Base-by-base conservation (phyloP, 2,329 filamentous ascomycete genomes). In the Colletotrichum chlorophyti region DNA sequence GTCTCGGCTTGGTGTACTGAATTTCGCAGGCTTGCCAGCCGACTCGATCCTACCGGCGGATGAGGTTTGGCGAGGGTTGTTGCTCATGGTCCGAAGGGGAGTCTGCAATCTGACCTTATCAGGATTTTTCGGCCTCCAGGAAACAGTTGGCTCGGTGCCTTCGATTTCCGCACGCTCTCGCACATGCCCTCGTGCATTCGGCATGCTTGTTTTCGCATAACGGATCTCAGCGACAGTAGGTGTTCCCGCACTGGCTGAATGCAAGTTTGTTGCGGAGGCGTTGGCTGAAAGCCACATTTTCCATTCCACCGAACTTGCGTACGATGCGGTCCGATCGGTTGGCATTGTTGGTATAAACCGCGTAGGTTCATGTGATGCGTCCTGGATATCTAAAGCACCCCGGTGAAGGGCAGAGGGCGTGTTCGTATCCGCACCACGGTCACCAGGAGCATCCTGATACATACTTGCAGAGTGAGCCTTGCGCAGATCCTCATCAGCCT, bases 281-380 rank as follows among this genome's bases (percentile, higher is more conserved):
- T 84, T 79, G 3, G 79, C 75, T 8, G 81, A 82, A 34, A 85
- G 75, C 78, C 78, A 82, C 0, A 72, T 77, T 67, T 83, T 84
- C 83, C 82, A 85, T 55, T 84, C 82, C 2, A 76, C 68, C 3
- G 81, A 84, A 53, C 80, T 81, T 6, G 72, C 71, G 1, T 74
- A 74, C 1, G 78, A 80, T 3, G 67, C 63, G 1, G 72, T 69
- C n/a, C 77, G 70, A 41, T 71, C 69, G 15, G 65, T 31, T 59
- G 66, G 64, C 74, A 73, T 45, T 0, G 63, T 68, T 14, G 66
- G 63, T 7, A 64, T 62, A 21, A 43, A 50, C 12, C 26, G 47
- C 3, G 31, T 12, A 6, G 17, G 23, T n/a, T 27, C 37, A 14
- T 32, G 17, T 12, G 45, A 19, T 14, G 21, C 15, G 9, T 12